A percentile compares a stretch with the other conserved stretches of the same genome.
These are phyloP conservation scores for Cryptococcus neoformans DNA, from an alignment of 1,284 basidiomycete genomes.

Conservation along the genomic window DNA sequence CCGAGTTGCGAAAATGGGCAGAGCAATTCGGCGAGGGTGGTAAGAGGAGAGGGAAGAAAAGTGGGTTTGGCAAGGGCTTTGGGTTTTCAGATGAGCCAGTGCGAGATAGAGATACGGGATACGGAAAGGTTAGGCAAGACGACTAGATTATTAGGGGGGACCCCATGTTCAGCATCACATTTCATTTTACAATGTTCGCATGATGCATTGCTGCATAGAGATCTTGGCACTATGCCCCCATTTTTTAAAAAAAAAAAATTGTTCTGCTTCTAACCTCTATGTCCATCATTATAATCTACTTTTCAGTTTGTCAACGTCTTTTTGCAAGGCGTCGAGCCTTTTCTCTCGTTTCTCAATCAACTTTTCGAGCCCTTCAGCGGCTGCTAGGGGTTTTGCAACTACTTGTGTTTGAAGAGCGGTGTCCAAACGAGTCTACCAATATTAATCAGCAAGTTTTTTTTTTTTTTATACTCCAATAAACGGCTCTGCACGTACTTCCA, in stretches of 20 bases:
- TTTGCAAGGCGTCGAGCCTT: constrained; percentile 54
- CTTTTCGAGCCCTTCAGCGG: constrained; percentile 53
- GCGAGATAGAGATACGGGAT: constrained; percentile 11
- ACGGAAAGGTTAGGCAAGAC: constrained; percentile 26
- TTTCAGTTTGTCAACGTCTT: constrained; percentile 41
- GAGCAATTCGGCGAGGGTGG: constrained; percentile 77
- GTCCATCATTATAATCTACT: constrained; percentile 1
- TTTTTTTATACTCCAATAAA: constrained; percentile 45
- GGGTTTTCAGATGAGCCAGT: constrained; percentile 41
- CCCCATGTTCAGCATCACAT: background rate
- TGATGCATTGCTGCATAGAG: background rate
- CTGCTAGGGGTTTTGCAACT: constrained; percentile 32
- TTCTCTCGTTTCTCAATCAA: constrained; percentile 48
- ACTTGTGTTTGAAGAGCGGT: constrained; percentile 36
- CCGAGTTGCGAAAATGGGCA: constrained; percentile 84
- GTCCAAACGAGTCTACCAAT: constrained; percentile 29
- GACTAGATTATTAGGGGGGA: constrained; percentile 4
- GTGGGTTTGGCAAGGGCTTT: constrained; percentile 50
- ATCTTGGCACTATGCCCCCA: background rate
- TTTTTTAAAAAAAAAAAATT: background rate
- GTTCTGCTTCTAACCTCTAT: background rate
- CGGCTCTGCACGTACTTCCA: constrained; percentile 55
- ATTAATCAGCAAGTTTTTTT: background rate
- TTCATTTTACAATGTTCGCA: background rate
- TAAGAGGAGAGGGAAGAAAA: constrained; percentile 42